Evolutionary conservation across 2,329 filamentous ascomycete species (phyloP), one percentile per base, ranked within the genome.

Genomic region (Massarina eburnea): DNA sequence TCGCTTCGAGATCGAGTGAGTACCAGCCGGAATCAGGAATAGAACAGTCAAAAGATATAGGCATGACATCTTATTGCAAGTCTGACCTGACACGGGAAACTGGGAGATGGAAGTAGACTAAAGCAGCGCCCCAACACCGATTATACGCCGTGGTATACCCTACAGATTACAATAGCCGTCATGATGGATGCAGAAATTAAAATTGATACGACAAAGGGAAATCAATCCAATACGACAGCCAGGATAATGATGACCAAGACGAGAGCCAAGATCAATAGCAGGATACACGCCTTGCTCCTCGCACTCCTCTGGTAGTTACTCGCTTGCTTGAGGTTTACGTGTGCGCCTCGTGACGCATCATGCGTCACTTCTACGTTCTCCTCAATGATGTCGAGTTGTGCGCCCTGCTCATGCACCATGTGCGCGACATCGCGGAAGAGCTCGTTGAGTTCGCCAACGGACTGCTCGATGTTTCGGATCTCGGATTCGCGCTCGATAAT

Each of bases 401-500:
- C 88, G 40, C 94, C 94, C 73, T 99, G 94, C 73, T 97, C 92
- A 50, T 84, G 84, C 40, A 99, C 91, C 70, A 99, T 96, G 70
- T 96, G 91, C 37, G 92, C 94, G n/a, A 99, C 91, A 75, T 99
- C 92, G 52, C 91, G 82, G 78, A 99, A 99, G 34, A 99, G 80
- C 64, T 97, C 94, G 62, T 99, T 99, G 52, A 99, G 76, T 64
- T 99, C 94, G 44, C 88, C 88, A 6, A 99, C 94, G 44, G 89
- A 91, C 71, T 96, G 91, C 74, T 97, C 94, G 62, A 99, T 99
- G 67, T 95, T 95, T 51, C 91, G 86, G 57, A 99, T 99, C 75
- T 99, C 94, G 46, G 90, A 85, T 71, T 99, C 94, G 43, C 95
- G 91, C 77, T 99, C 92, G 50, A 95, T 86, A 65, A 99, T 99